Percentiles rank a stretch among this genome's conserved stretches.
Conservation (phyloP, 148 eudicot species). For the Rhododendron henanense region DNA sequence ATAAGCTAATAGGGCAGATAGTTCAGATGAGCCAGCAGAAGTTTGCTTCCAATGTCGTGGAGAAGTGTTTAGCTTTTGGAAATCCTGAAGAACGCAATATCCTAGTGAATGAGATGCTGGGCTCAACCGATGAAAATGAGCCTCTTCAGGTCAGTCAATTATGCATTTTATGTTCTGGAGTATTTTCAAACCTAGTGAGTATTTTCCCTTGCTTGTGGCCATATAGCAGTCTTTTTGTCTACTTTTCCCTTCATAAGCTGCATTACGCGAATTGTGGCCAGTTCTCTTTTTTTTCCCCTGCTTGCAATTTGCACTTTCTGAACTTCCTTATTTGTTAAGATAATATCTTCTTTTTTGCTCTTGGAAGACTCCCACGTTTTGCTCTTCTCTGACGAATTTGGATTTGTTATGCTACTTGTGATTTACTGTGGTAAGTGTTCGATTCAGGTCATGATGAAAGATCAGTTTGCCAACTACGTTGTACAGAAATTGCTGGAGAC, state of each 20-base stretch:
- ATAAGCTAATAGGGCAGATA: constrained; percentile 68
- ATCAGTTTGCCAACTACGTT: constrained; percentile 43
- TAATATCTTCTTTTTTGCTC: background rate
- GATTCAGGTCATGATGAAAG: constrained; percentile 93
- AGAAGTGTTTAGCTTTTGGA: constrained; percentile 82
- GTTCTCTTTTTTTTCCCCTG: background rate
- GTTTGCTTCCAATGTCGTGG: constrained; percentile 87
- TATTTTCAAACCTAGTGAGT: background rate
- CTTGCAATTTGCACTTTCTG: background rate
- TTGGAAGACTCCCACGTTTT: background rate
- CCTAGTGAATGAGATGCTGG: constrained; percentile 79
- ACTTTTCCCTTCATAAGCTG: background rate
- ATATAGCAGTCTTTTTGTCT: background rate
- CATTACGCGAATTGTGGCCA: background rate
- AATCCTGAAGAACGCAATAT: constrained; percentile 60
- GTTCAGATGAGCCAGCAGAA: constrained; percentile 96
- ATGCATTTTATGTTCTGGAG: background rate
- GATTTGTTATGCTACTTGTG: background rate
- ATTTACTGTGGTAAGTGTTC: background rate
- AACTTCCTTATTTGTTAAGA: background rate
- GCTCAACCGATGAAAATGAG: constrained; percentile 71
- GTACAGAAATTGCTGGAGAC: constrained; percentile 86
- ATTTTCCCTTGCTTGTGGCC: background rate
- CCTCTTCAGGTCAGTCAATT: constrained; percentile 68
- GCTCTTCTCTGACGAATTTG: background rate